Evolutionary conservation across 1,139 yeast species (phyloP).

Genomic region (Insectozyma bohioensis): DNA sequence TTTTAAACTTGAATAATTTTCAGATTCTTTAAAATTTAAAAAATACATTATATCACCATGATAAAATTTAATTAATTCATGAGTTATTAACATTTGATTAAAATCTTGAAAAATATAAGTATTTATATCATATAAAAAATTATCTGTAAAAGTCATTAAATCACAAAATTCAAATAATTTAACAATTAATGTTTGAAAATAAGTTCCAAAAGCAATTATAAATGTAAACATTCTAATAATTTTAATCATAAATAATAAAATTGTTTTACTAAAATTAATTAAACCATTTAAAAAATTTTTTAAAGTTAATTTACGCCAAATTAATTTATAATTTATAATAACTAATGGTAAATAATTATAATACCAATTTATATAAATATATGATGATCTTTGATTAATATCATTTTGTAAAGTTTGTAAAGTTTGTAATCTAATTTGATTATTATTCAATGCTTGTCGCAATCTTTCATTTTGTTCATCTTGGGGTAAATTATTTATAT

Average conservation of each 20-base stretch:
- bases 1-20: conserved; percentile 10
- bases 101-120: conserved; percentile 28
- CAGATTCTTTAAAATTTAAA: conserved; percentile 11
- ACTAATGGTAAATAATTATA: conserved; percentile 28
- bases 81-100: conserved; percentile 11
- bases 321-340: conserved; percentile 22
- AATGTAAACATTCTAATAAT: conserved; percentile 20
- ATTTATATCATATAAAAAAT: conserved; percentile 28
- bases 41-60: conserved; percentile 16
- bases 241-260: conserved; percentile 13
- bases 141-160: conserved; percentile 30
- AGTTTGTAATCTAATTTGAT: conserved; percentile 1
- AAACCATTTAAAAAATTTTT: conserved; percentile 6
- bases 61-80: conserved; percentile 14
- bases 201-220: conserved; percentile 20
- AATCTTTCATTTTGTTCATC: conserved; percentile 14
- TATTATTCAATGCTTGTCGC: conserved; percentile 1
- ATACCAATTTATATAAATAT: conserved; percentile 17
- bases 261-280: conserved; percentile 3
- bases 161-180: conserved; percentile 27
- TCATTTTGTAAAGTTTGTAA: background rate
- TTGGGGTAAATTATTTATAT: conserved; percentile 17
- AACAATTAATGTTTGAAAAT: conserved; percentile 18
- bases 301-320: conserved; percentile 23
- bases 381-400: background rate